Percentiles rank a stretch among this genome's conserved stretches.
Conservation (phyloP, 345 rosid genomes). For the Microthlaspi erraticum region DNA sequence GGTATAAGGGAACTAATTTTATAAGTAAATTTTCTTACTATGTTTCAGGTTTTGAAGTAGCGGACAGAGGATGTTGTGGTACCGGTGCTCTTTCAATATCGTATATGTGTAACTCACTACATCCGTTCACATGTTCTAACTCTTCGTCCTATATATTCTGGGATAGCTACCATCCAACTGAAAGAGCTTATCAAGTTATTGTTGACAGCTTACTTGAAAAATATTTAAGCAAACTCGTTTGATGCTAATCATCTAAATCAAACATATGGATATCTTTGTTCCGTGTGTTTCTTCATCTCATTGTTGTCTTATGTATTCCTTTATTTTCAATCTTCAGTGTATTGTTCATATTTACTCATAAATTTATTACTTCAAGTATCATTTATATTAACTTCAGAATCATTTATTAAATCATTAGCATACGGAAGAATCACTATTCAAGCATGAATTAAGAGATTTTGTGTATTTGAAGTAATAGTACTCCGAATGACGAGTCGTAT, state of each 20-base stretch:
- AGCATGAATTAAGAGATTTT: no score
- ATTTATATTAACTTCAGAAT: no score
- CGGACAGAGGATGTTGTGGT: conserved; percentile 62
- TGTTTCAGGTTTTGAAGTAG: conserved; percentile 48
- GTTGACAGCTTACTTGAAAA: neutral
- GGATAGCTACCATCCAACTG: conserved; percentile 72
- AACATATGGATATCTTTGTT: neutral
- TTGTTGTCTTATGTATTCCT: no score
- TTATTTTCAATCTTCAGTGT: no score
- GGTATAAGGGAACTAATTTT: neutral
- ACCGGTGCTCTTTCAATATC: conserved; percentile 52
- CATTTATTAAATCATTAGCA: no score
- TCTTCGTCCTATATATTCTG: conserved; percentile 52
- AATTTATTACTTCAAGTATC: no score
- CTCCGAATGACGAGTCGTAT: no score
- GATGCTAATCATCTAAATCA: neutral
- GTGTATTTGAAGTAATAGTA: no score
- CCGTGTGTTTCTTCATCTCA: no score
- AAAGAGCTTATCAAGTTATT: conserved; percentile 49
- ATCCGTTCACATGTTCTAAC: conserved; percentile 45
- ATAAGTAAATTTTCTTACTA: neutral
- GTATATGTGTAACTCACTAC: conserved; percentile 47
- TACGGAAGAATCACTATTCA: no score
- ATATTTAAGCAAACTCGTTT: neutral
- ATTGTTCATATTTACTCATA: no score